Evolutionary conservation across 306 rosid species (phyloP).

Genomic region (Pterocarpus macrocarpus): DNA sequence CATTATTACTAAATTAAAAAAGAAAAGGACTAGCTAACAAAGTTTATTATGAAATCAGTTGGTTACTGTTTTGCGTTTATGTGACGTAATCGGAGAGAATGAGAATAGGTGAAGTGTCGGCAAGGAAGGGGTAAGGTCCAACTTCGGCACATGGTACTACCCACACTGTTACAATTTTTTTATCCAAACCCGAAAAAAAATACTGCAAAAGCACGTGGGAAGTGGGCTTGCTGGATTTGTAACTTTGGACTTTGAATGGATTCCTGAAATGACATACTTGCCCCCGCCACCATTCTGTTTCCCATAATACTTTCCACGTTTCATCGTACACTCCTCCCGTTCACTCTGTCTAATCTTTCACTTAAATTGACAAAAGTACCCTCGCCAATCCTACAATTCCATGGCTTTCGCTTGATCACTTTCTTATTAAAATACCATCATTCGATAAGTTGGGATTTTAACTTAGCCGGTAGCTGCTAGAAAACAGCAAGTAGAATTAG

Average conservation of each 20-base stretch:
- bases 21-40: not conserved
- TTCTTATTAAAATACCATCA: not conserved
- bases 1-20: not conserved
- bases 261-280: slow-evolving; percentile 46
- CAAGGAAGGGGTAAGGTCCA: slow-evolving; percentile 51
- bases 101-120: slow-evolving; percentile 72
- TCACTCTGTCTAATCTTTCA: too few relatives aligned
- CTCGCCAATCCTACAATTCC: not conserved
- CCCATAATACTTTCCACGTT: not conserved
- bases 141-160: slow-evolving; percentile 41
- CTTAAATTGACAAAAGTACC: slow-evolving; percentile 17
- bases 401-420: too few relatives aligned
- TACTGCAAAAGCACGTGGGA: slow-evolving; percentile 63
- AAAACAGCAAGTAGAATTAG: slow-evolving; percentile 22
- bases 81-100: slow-evolving; percentile 57
- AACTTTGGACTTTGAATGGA: slow-evolving; percentile 38
- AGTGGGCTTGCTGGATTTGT: slow-evolving; percentile 32
- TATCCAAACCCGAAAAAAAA: slow-evolving; percentile 24
- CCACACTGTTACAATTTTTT: slow-evolving; percentile 12
- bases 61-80: slow-evolving; percentile 21
- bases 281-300: slow-evolving; percentile 26
- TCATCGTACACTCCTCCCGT: too few relatives aligned
- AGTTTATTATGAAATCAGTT: not conserved
- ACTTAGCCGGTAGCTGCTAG: not conserved
- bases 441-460: too few relatives aligned